Percentiles rank a stretch among this genome's conserved stretches.
These are phyloP conservation scores for Hypoxylon sp. DNA, from an alignment of 2,329 filamentous ascomycete species.

Conservation along the genomic window DNA sequence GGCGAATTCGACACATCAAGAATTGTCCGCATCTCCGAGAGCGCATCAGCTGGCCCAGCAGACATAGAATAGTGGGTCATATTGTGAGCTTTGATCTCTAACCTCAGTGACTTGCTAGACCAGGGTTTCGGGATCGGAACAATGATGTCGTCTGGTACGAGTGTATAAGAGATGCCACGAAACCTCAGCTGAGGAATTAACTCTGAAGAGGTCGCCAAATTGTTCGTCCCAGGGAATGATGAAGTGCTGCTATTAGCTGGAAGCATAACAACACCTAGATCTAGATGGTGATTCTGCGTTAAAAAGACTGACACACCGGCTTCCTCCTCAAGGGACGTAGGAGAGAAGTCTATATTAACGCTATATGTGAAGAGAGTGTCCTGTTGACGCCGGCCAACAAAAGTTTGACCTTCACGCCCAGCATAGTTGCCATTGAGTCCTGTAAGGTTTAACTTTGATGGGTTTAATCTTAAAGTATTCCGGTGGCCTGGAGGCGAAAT, in stretches of 20 bases:
- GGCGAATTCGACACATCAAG: conserved; percentile 55
- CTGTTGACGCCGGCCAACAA: conserved; percentile 68
- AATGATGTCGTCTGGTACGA: conserved; percentile 57
- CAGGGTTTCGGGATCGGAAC: conserved; percentile 59
- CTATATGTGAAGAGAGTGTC: conserved; percentile 68
- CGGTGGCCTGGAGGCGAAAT: conserved; percentile 61
- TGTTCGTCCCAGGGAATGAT: conserved; percentile 41
- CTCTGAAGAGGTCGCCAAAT: conserved; percentile 23
- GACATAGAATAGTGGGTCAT: conserved; percentile 62
- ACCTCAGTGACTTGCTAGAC: conserved; percentile 54
- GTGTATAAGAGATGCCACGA: conserved; percentile 59
- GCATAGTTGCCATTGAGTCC: conserved; percentile 64
- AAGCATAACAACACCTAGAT: conserved; percentile 60
- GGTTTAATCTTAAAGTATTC: conserved; percentile 62
- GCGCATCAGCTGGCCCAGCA: conserved; percentile 54
- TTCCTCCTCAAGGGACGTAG: conserved; percentile 60
- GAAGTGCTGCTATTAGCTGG: conserved; percentile 50
- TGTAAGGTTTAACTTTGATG: conserved; percentile 68
- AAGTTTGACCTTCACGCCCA: conserved; percentile 64
- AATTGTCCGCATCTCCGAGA: conserved; percentile 54
- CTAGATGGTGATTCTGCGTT: conserved; percentile 67
- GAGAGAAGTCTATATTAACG: conserved; percentile 62
- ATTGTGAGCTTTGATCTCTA: conserved; percentile 62
- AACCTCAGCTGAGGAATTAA: conserved; percentile 62
- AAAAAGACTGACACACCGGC: conserved; percentile 68